A percentile compares a stretch with the other conserved stretches of the same genome.
Evolutionary conservation across 108 stramenopile species (phyloP).

Genomic region (Nitzschia sp.): DNA sequence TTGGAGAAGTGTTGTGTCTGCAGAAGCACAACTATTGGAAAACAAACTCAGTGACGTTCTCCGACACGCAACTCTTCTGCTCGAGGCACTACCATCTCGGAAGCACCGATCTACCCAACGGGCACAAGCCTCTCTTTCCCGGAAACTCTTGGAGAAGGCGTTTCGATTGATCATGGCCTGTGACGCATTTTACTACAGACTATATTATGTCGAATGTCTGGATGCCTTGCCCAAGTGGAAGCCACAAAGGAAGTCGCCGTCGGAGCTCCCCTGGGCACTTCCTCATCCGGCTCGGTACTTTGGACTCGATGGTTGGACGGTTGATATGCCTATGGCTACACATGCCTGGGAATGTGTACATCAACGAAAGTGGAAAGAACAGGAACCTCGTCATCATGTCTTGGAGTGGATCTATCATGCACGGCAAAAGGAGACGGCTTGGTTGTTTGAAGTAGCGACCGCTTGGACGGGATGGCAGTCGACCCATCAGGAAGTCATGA

Average conservation of each 20-base stretch:
- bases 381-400: conserved; percentile 13
- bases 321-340: neutral
- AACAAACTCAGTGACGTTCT: conserved; percentile 17
- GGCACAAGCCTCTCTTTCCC: neutral
- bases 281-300: neutral
- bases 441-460: conserved; percentile 23
- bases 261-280: neutral
- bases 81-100: neutral
- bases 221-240: conserved; percentile 9
- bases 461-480: conserved; percentile 9
- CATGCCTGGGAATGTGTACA: neutral
- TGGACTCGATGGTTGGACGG: neutral
- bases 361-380: no score
- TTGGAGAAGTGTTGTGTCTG: conserved; percentile 1
- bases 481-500: neutral
- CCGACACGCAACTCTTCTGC: neutral
- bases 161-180: conserved; percentile 41
- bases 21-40: conserved; percentile 7
- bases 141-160: conserved; percentile 16
- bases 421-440: conserved; percentile 32
- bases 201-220: conserved; percentile 45
- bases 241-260: neutral
- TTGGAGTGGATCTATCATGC: conserved; percentile 29
- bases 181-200: conserved; percentile 45
- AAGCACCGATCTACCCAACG: neutral